Evolutionary conservation across 345 rosid genomes (phyloP).

Genomic region (Abelmoschus esculentus): DNA sequence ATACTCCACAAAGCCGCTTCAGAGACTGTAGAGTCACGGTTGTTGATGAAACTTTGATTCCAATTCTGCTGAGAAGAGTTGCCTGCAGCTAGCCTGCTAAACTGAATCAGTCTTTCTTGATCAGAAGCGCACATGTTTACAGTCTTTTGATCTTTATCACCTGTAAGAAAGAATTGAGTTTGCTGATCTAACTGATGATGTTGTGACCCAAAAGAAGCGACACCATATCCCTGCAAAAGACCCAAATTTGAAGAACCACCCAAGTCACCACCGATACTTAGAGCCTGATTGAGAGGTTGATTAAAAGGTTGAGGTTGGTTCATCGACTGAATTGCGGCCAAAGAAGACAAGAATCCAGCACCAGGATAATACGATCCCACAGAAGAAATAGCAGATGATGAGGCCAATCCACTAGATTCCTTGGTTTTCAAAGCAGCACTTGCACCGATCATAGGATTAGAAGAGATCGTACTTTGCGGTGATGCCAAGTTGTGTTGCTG

Average conservation of each 20-base stretch:
- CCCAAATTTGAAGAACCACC: conserved; percentile 29
- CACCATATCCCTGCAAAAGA: conserved; percentile 26
- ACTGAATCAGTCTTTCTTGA: conserved; percentile 18
- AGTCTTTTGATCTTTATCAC: conserved; percentile 11
- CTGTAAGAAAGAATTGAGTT: conserved; percentile 19
- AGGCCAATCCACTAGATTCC: conserved; percentile 15
- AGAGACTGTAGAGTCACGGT: conserved; percentile 15
- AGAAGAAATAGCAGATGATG: conserved; percentile 17
- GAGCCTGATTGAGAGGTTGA: conserved; percentile 14
- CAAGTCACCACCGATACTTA: conserved; percentile 13
- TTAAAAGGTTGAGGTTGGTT: conserved; percentile 13
- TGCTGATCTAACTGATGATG: conserved; percentile 22
- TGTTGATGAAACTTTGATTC: conserved; percentile 24
- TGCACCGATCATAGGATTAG: conserved; percentile 11
- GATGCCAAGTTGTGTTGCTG: conserved; percentile 7
- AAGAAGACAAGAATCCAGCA: conserved; percentile 33
- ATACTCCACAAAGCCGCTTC: conserved; percentile 30
- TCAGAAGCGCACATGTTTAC: conserved; percentile 17
- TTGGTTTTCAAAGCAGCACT: conserved; percentile 11
- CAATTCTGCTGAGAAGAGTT: conserved; percentile 23
- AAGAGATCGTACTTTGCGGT: conserved; percentile 15
- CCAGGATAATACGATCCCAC: conserved; percentile 25
- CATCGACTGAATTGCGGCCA: conserved; percentile 24
- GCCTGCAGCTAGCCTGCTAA: conserved; percentile 9
- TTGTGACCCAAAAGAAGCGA: conserved; percentile 21